Base-by-base conservation (phyloP, 805 yeast genomes). In the Yarrowia keelungensis region DNA sequence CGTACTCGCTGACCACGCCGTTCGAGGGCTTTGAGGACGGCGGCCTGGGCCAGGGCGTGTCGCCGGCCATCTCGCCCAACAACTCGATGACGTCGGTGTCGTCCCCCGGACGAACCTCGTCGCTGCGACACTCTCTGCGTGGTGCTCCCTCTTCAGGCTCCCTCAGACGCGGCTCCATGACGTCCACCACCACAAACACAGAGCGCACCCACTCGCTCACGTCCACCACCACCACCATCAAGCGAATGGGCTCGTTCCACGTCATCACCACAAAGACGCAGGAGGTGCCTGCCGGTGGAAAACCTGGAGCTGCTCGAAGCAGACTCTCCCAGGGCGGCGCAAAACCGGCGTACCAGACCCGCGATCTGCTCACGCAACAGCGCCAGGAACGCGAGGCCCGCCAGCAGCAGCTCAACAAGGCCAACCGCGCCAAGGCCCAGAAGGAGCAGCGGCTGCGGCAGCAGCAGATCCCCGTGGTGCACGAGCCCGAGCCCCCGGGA, bases 151-250 rank as follows among this genome's bases (percentile, higher is more conserved):
- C 53, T 8, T 59, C 54, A 36, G 65, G 62, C 67, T 26, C 64
- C 49, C 64, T 61, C 45, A 15, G 74, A 75, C 51, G 53, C 70
- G 32, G 73, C 74, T 69, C 75, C 75, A 56, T 69, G 75, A 73
- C 73, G 73, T 69, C 75, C 74, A 53, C 69, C 73, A 73, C 75
- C 14, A 71, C 74, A 9, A 73, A 74, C 68, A 72, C 75, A 16
- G 80, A 78, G 54, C 73, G 81, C 39, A 76, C 81, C 8, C 71
- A 76, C 74, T 76, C 79, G 16, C 70, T 78, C 26, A 78, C 81
- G 19, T 62, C 67, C n/a, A 62, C 67, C n/a, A 77, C 79, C 35
- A 77, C 79, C 7, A 78, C 80, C 0, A 73, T 78, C 43, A 75
- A 78, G 43, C 77, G 75, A 42, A 69, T 77, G 71, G 81, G 81